Base-by-base conservation (phyloP, 805 yeast species). In the Wickerhamiella shivajii region DNA sequence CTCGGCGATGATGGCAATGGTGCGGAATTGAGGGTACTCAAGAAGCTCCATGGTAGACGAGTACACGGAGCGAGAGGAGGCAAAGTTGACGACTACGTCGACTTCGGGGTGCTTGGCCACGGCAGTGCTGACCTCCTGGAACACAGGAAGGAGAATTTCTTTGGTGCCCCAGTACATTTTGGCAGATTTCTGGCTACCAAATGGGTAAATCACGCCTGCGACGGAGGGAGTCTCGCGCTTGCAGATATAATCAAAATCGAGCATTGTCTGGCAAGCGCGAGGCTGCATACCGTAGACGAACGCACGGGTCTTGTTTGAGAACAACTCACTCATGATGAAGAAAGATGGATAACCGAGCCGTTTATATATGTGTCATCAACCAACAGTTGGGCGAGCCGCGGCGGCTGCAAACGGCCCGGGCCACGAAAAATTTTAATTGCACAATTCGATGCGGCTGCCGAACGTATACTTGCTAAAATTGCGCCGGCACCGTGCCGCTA, bases 131-230 rank as follows among this genome's bases (percentile, higher is more conserved):
- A 59, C 61, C 40, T 57, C 50, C 47, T 60, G 65, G 55, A 62
- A 61, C 37, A 60, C 66, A 4, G 66, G 66, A 17, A 61, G 45
- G 14, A 62, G 51, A 11, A 61, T 59, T 50, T 61, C 66, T 56
- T 59, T 57, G 47, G 66, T 61, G 29, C 66, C 66, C 66, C 66
- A 61, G 59, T 62, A 61, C 64, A 61, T 53, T 50, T 61, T 61
- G 38, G 62, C 47, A 44, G 58, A 58, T 39, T 55, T 57, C 41
- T 61, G 66, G 30, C 64, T 64, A 29, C 66, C 66, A 40, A 61
- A 61, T 23, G 66, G 67, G 47, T 61, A 61, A 41, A 61, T 62
- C 31, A 61, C 56, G 29, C 65, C 66, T 28, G 66, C 67, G 9
- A 61, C 67, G 10, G 66, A 60, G 29, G 66, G 66, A 20, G 52